Percentiles rank a stretch among this genome's conserved stretches.
phyloP scores from a whole-genome alignment of 176 grass and related monocot species.

The Eleusine coracana region DNA sequence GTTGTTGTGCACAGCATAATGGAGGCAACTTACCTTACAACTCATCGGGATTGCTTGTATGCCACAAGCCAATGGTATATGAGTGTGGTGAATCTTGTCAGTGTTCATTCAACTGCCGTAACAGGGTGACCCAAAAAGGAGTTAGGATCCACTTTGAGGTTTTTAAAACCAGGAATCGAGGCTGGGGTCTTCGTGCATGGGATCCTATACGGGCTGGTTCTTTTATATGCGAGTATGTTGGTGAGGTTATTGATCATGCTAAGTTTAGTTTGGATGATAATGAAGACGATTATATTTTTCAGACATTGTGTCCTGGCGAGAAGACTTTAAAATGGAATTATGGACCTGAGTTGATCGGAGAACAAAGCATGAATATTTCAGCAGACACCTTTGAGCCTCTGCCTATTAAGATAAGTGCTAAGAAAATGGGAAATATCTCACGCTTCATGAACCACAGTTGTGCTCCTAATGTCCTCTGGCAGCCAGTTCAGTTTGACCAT shows the following conservation, averaged over 20 bases:
- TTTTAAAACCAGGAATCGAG: slow-evolving; percentile 79
- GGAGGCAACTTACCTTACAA: slow-evolving; percentile 80
- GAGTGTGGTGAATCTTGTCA: slow-evolving; percentile 73
- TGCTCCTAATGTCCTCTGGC: slow-evolving; percentile 81
- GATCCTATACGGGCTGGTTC: slow-evolving; percentile 82
- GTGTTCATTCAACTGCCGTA: slow-evolving; percentile 76
- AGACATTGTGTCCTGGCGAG: slow-evolving; percentile 54
- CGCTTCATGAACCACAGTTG: slow-evolving; percentile 98
- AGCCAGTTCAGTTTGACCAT: slow-evolving; percentile 84
- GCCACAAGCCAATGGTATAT: slow-evolving; percentile 71
- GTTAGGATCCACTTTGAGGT: slow-evolving; percentile 84
- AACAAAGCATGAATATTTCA: slow-evolving; percentile 50
- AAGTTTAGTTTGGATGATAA: slow-evolving; percentile 50
- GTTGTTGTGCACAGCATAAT: slow-evolving; percentile 65
- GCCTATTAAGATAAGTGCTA: slow-evolving; percentile 84
- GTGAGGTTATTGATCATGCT: slow-evolving; percentile 65
- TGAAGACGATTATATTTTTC: slow-evolving; percentile 75
- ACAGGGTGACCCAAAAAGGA: slow-evolving; percentile 83
- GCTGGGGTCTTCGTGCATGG: slow-evolving; percentile 95
- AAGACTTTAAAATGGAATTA: slow-evolving; percentile 85
- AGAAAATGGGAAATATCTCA: slow-evolving; percentile 70
- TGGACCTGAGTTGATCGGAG: slow-evolving; percentile 71
- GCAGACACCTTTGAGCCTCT: slow-evolving; percentile 60
- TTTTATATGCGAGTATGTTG: slow-evolving; percentile 87
- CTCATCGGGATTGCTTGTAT: slow-evolving; percentile 75